Evolutionary conservation across 1,139 yeast species (phyloP).

Genomic region (Pichia sp.): DNA sequence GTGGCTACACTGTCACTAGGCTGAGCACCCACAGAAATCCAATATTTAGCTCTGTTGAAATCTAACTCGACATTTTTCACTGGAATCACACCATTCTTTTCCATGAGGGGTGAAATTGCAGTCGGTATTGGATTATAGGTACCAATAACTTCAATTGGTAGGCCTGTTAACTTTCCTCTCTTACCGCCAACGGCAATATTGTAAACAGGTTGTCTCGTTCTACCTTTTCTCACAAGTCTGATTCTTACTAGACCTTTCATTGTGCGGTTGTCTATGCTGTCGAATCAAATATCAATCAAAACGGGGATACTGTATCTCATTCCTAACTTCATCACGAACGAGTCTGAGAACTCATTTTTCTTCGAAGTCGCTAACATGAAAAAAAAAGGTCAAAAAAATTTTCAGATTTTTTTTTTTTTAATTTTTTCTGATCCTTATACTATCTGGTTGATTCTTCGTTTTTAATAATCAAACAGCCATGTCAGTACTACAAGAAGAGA

Average conservation of each 20-base stretch:
- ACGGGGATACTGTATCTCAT: no score
- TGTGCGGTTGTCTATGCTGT: no score
- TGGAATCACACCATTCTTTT: constrained; percentile 45
- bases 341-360: no score
- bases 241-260: constrained; percentile 54
- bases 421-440: no score
- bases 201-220: constrained; percentile 79
- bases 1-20: constrained; percentile 78
- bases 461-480: background rate
- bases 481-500: constrained; percentile 36
- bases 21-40: constrained; percentile 99
- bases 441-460: no score
- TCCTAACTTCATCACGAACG: no score
- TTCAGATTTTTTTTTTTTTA: no score
- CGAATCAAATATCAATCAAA: no score
- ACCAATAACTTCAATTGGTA: constrained; percentile 93
- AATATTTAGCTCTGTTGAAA: constrained; percentile 86
- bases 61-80: constrained; percentile 77
- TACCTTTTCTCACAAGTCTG: constrained; percentile 88
- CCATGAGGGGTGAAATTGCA: constrained; percentile 56
- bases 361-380: no score
- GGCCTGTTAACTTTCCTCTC: constrained; percentile 63
- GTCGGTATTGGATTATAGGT: constrained; percentile 83
- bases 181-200: constrained; percentile 85
- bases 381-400: no score